Conservation (phyloP, 202 grass and related monocot species). For the Zizania palustris region DNA sequence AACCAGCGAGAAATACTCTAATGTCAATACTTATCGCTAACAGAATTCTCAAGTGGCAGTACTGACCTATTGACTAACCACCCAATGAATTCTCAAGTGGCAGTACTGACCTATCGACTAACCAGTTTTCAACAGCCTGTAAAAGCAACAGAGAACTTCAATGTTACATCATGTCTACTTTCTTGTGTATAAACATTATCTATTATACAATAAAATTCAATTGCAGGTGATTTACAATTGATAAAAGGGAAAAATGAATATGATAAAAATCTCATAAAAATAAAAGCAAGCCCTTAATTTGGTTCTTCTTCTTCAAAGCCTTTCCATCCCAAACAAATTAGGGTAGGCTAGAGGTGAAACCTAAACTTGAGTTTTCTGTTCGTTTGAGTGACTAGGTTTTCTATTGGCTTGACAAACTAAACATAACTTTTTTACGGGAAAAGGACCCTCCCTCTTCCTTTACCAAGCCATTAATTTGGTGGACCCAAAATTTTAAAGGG, state of each 20-base stretch:
- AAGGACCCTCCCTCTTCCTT: too few species aligned
- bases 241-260: not conserved
- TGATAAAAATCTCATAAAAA: not conserved
- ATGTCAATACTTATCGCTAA: too few species aligned
- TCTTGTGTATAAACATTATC: not conserved
- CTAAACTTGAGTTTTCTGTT: too few species aligned
- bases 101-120: constrained; percentile 84
- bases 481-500: not conserved
- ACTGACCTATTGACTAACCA: too few species aligned
- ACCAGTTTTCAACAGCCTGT: constrained; percentile 78
- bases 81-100: constrained; percentile 64
- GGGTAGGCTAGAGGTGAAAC: too few species aligned
- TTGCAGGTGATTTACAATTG: not conserved
- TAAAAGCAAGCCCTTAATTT: not conserved
- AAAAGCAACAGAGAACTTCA: constrained; percentile 37
- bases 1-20: too few species aligned
- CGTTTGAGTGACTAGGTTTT: too few species aligned
- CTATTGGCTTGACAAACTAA: too few species aligned
- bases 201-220: not conserved
- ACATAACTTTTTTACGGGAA: too few species aligned
- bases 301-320: not conserved
- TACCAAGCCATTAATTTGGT: not conserved
- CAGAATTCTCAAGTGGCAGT: too few species aligned
- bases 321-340: too few species aligned
- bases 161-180: constrained; percentile 16